Percentiles rank a stretch among this genome's conserved stretches.
Evolutionary conservation across 2,329 filamentous ascomycete genomes (phyloP).

Genomic region (Mycocentrospora acerina): DNA sequence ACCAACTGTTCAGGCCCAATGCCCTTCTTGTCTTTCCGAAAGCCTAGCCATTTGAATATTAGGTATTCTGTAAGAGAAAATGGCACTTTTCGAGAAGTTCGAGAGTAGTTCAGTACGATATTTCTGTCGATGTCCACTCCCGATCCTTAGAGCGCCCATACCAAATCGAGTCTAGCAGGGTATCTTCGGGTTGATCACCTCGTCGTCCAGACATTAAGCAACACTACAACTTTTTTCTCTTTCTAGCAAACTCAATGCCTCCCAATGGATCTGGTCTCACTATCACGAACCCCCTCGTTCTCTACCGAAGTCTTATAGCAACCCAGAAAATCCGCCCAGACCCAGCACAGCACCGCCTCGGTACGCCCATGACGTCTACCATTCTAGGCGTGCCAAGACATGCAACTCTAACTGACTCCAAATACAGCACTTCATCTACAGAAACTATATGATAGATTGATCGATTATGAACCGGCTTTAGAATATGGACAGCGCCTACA

Average conservation of each 20-base stretch:
- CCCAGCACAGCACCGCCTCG: constrained; percentile 68
- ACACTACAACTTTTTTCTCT: constrained; percentile 6
- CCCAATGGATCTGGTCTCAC: constrained; percentile 44
- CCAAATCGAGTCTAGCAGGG: constrained; percentile 27
- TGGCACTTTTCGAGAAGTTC: too few species aligned
- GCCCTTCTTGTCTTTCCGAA: too few species aligned
- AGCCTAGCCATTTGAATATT: too few species aligned
- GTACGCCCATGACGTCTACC: constrained; percentile 41
- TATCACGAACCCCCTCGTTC: constrained; percentile 69
- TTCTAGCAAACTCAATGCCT: constrained; percentile 28
- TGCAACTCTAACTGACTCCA: constrained; percentile 13
- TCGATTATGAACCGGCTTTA: constrained; percentile 72
- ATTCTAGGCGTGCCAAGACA: constrained; percentile 22
- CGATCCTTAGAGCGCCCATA: constrained; percentile 20
- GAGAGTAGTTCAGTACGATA: background rate
- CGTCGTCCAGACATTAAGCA: constrained; percentile 10
- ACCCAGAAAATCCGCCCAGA: constrained; percentile 69
- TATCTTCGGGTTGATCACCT: constrained; percentile 8
- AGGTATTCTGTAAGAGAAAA: too few species aligned
- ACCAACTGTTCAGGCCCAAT: too few species aligned
- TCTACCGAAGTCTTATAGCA: constrained; percentile 71
- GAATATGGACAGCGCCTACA: constrained; percentile 69
- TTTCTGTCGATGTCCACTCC: background rate
- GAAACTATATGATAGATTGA: constrained; percentile 72
- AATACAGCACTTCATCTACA: constrained; percentile 69